phyloP scores from a whole-genome alignment of 2,329 filamentous ascomycete genomes.

The Pezicula carpinea region DNA sequence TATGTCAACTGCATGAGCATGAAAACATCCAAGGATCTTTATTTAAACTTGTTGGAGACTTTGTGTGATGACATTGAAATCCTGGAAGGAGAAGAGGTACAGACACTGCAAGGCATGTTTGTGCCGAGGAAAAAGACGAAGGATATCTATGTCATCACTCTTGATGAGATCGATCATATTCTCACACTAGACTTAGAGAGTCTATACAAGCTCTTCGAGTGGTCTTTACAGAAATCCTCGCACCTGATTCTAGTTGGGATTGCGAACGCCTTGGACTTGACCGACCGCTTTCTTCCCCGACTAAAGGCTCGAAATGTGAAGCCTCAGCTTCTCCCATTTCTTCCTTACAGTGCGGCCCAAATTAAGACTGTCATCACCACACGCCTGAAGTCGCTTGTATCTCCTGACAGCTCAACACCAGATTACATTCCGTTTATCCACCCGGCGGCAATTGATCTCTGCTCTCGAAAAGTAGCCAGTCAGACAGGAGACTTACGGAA shows the following conservation, averaged over 20 bases:
- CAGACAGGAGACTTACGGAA: conserved; percentile 94
- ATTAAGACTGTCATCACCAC: conserved; percentile 83
- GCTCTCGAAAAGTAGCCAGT: conserved; percentile 88
- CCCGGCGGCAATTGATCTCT: conserved; percentile 88
- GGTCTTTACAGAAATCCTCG: conserved; percentile 80
- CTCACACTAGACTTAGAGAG: conserved; percentile 84
- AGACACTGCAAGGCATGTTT: conserved; percentile 67
- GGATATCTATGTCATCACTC: conserved; percentile 71
- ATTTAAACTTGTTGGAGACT: conserved; percentile 69
- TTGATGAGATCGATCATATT: conserved; percentile 95
- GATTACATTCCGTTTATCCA: conserved; percentile 83
- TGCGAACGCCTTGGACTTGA: conserved; percentile 92
- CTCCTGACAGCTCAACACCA: conserved; percentile 45
- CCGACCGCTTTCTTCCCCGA: conserved; percentile 88
- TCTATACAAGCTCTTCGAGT: conserved; percentile 92
- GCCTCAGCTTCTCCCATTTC: conserved; percentile 82
- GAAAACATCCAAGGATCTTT: conserved; percentile 81
- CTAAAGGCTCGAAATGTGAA: conserved; percentile 90
- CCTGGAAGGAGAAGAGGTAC: conserved; percentile 62
- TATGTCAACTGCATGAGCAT: conserved; percentile 98
- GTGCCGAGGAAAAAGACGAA: conserved; percentile 52
- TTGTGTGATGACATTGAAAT: conserved; percentile 57
- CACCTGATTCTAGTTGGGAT: conserved; percentile 84
- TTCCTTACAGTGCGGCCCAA: conserved; percentile 85
- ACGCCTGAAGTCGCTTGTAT: conserved; percentile 72